Conservation (phyloP, 1,284 basidiomycete species). For the Cryptococcus maquisensis region DNA sequence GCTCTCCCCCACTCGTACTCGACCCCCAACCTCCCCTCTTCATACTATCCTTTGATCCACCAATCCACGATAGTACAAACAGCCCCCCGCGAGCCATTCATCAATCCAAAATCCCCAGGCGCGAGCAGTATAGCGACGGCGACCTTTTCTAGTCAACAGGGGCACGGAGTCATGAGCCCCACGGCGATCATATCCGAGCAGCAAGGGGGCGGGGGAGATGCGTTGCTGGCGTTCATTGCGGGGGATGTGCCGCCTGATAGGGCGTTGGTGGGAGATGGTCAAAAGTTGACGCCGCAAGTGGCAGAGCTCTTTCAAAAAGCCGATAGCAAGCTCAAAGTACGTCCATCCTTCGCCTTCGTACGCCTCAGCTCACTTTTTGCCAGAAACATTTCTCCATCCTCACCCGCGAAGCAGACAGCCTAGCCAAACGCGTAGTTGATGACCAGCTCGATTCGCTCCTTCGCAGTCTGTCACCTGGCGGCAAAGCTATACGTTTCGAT, state of each 20-base stretch:
- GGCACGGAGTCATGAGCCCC: slow-evolving; percentile 1
- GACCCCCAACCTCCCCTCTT: slow-evolving; percentile 1
- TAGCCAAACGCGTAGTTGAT: slow-evolving; percentile 46
- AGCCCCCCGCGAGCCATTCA: slow-evolving; percentile 18
- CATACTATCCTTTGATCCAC: slow-evolving; percentile 20
- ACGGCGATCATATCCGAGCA: background rate
- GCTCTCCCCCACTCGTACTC: background rate
- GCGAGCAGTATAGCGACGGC: slow-evolving; percentile 7
- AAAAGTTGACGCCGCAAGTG: slow-evolving; percentile 40
- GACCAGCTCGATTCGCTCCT: slow-evolving; percentile 41
- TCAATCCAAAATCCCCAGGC: slow-evolving; percentile 11
- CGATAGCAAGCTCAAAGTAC: slow-evolving; percentile 49
- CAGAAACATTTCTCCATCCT: slow-evolving; percentile 48
- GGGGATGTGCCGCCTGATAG: slow-evolving; percentile 34
- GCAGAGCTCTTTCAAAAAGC: slow-evolving; percentile 49
- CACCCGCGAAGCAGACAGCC: slow-evolving; percentile 46
- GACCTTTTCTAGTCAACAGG: slow-evolving; percentile 8
- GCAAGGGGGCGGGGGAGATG: slow-evolving; percentile 20
- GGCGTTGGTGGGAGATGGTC: slow-evolving; percentile 42
- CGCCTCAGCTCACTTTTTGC: background rate
- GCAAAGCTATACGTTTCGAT: slow-evolving; percentile 25
- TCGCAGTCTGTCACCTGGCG: slow-evolving; percentile 12
- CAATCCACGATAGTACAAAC: slow-evolving; percentile 35
- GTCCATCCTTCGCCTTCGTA: background rate
- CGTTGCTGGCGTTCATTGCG: slow-evolving; percentile 32